phyloP scores from a whole-genome alignment of 2,329 filamentous ascomycete species.

The Aplosporella prunicola region DNA sequence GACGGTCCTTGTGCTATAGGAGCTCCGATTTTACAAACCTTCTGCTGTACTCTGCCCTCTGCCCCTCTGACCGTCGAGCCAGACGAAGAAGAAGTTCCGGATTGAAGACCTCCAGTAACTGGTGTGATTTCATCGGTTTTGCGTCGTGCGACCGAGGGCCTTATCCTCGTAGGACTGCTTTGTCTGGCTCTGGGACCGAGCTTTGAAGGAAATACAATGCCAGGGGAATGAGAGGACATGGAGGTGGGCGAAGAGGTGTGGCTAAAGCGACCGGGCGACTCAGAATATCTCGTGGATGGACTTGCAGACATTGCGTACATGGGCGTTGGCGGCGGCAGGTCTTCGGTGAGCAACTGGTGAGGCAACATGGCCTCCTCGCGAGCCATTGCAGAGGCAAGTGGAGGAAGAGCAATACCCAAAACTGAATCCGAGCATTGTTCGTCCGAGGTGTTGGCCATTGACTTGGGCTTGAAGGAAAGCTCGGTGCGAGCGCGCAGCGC shows the following conservation, averaged over 20 bases:
- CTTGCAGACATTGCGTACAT: slow-evolving; percentile 58
- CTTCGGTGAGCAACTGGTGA: slow-evolving; percentile 52
- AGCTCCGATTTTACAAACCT: too few species aligned
- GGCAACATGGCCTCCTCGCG: slow-evolving; percentile 21
- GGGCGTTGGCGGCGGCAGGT: slow-evolving; percentile 59
- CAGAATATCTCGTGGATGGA: slow-evolving; percentile 66
- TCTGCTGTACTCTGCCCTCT: slow-evolving; percentile 26
- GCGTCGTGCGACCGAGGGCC: slow-evolving; percentile 53
- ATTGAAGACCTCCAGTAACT: slow-evolving; percentile 50
- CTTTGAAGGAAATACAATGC: slow-evolving; percentile 39
- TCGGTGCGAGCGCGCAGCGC: slow-evolving; percentile 21
- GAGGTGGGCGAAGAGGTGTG: slow-evolving; percentile 71
- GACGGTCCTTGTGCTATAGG: slow-evolving; percentile 15
- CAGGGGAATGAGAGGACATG: slow-evolving; percentile 64
- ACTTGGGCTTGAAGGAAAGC: slow-evolving; percentile 21
- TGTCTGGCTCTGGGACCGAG: slow-evolving; percentile 42
- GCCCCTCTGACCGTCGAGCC: slow-evolving; percentile 53
- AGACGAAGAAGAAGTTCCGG: slow-evolving; percentile 62
- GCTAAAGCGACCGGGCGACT: slow-evolving; percentile 63
- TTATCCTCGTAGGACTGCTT: slow-evolving; percentile 45
- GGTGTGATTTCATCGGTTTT: slow-evolving; percentile 43
- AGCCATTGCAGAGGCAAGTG: slow-evolving; percentile 4
- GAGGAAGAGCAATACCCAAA: slow-evolving; percentile 33
- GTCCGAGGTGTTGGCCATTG: slow-evolving; percentile 25
- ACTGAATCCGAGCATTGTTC: slow-evolving; percentile 35